A percentile compares a stretch with the other conserved stretches of the same genome.
Conservation (phyloP, 352 stramenopile genomes). For the Labyrinthula sp. region DNA sequence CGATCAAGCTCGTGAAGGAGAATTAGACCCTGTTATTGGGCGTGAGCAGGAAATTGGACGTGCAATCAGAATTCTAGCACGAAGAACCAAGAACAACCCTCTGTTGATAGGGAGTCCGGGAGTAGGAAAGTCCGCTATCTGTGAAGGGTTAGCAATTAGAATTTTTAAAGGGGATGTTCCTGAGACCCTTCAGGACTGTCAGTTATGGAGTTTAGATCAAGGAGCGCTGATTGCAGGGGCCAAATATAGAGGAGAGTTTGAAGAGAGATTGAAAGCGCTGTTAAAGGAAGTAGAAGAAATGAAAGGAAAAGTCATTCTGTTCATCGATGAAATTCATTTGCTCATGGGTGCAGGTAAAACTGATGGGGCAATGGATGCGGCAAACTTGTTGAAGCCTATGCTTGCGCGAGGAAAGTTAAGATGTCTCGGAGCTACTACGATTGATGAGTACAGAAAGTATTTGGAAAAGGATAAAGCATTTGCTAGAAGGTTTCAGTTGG, state of each 20-base stretch:
- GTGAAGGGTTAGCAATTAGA: slow-evolving; percentile 78
- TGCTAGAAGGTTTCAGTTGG: slow-evolving; percentile 83
- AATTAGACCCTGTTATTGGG: slow-evolving; percentile 73
- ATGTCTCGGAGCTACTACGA: slow-evolving; percentile 69
- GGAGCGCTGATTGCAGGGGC: slow-evolving; percentile 77
- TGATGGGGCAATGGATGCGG: slow-evolving; percentile 61
- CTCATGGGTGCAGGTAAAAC: slow-evolving; percentile 60
- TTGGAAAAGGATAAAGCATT: slow-evolving; percentile 91
- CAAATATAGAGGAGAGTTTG: slow-evolving; percentile 83
- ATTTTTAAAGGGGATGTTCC: slow-evolving; percentile 79
- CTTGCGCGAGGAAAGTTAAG: slow-evolving; percentile 56
- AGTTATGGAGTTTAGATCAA: slow-evolving; percentile 77
- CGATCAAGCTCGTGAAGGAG: slow-evolving; percentile 44
- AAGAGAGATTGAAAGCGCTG: slow-evolving; percentile 83
- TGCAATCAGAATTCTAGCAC: slow-evolving; percentile 67
- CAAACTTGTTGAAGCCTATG: slow-evolving; percentile 73
- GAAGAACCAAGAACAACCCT: slow-evolving; percentile 92
- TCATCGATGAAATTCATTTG: slow-evolving; percentile 83
- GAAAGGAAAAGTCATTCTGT: slow-evolving; percentile 76
- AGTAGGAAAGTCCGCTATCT: slow-evolving; percentile 76
- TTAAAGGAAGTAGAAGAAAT: slow-evolving; percentile 76
- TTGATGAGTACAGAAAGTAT: slow-evolving; percentile 72
- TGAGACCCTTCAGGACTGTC: slow-evolving; percentile 71
- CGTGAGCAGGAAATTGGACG: slow-evolving; percentile 77
- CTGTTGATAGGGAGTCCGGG: slow-evolving; percentile 87